These are phyloP conservation scores for Strigomonas culicis DNA, from an alignment of 208 protist genomes.

Conservation along the genomic window DNA sequence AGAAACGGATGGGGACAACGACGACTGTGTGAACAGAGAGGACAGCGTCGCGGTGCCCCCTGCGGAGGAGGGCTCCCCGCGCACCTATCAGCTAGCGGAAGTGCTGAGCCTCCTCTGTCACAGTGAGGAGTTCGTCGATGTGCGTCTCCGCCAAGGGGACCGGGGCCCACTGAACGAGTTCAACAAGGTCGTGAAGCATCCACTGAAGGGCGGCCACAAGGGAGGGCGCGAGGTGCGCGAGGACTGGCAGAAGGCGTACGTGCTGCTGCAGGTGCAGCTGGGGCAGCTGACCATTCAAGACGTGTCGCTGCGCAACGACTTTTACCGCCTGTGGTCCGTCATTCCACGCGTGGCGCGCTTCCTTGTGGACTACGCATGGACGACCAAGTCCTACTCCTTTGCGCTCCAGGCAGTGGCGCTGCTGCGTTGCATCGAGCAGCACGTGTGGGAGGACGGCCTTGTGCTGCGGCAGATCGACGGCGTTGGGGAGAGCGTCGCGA, in stretches of 20 bases:
- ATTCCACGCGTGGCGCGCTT: conserved; percentile 68
- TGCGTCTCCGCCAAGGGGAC: conserved; percentile 81
- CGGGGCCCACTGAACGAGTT: conserved; percentile 72
- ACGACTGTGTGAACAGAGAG: not conserved
- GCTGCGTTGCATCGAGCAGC: conserved; percentile 64
- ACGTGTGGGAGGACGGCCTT: conserved; percentile 66
- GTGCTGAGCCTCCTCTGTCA: conserved; percentile 55
- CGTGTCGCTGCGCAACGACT: conserved; percentile 78
- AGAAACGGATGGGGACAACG: not conserved
- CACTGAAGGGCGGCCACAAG: conserved; percentile 52
- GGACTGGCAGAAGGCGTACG: conserved; percentile 87
- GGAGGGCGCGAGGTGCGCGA: conserved; percentile 78
- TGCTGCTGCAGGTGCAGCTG: conserved; percentile 78
- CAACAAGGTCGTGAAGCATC: conserved; percentile 67
- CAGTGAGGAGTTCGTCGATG: conserved; percentile 63
- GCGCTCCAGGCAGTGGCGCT: conserved; percentile 44
- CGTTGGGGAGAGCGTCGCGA: conserved; percentile 50
- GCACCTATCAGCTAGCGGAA: conserved; percentile 16
- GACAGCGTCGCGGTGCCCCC: not conserved
- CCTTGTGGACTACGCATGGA: conserved; percentile 55
- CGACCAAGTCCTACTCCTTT: conserved; percentile 38
- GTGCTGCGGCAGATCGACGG: conserved; percentile 69
- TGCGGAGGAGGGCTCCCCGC: not conserved
- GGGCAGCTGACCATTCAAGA: conserved; percentile 48
- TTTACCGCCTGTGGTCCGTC: conserved; percentile 51